phyloP scores from a whole-genome alignment of 2,329 filamentous ascomycete species.

The Ascochyta fabae region DNA sequence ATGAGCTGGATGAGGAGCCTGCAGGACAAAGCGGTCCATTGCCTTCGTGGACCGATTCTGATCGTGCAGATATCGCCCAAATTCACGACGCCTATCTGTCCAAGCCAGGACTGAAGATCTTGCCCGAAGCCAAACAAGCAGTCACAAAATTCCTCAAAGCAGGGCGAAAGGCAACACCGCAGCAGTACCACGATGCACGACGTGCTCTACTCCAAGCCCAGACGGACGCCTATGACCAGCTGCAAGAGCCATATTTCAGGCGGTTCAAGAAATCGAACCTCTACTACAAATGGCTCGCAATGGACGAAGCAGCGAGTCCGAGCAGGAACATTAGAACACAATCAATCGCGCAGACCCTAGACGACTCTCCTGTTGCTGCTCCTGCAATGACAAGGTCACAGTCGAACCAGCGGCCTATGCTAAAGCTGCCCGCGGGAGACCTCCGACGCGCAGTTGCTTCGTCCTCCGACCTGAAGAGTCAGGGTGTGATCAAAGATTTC shows the following conservation, averaged over 20 bases:
- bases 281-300: slow-evolving; percentile 94
- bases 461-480: slow-evolving; percentile 63
- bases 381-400: slow-evolving; percentile 55
- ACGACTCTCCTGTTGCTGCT: slow-evolving; percentile 26
- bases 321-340: slow-evolving; percentile 38
- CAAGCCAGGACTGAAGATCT: slow-evolving; percentile 79
- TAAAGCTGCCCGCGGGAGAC: slow-evolving; percentile 46
- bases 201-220: slow-evolving; percentile 83
- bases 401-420: slow-evolving; percentile 50
- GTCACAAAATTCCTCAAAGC: slow-evolving; percentile 81
- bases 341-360: slow-evolving; percentile 36
- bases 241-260: slow-evolving; percentile 81
- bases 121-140: slow-evolving; percentile 69
- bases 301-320: slow-evolving; percentile 68
- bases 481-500: slow-evolving; percentile 54
- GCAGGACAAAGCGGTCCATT: slow-evolving; percentile 59
- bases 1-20: slow-evolving; percentile 71
- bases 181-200: slow-evolving; percentile 83
- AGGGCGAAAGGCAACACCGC: slow-evolving; percentile 75
- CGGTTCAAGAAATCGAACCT: slow-evolving; percentile 91
- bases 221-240: slow-evolving; percentile 80
- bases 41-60: slow-evolving; percentile 78
- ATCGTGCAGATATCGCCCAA: slow-evolving; percentile 85
- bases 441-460: slow-evolving; percentile 66
- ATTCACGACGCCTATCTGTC: slow-evolving; percentile 90